phyloP scores from a whole-genome alignment of 768 basidiomycete genomes.

The Lentinula detonsa region DNA sequence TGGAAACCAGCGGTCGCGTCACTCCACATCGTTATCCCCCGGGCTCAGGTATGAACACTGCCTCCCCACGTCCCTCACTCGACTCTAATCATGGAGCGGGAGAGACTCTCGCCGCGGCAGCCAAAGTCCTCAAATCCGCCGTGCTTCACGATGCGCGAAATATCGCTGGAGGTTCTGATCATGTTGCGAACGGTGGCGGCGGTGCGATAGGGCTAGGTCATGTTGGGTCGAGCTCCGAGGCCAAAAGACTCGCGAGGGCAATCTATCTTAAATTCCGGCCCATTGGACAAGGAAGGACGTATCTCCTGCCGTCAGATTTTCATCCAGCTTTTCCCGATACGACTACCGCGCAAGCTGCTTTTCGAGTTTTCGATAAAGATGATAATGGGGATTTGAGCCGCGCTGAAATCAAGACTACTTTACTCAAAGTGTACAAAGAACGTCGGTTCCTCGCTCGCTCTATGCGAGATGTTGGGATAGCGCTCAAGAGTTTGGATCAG shows the following conservation, averaged over 20 bases:
- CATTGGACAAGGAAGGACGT: constrained; percentile 35
- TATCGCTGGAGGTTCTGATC: constrained; percentile 44
- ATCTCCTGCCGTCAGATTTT: constrained; percentile 66
- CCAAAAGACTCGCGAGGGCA: constrained; percentile 67
- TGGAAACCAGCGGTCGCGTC: not conserved
- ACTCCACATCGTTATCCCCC: constrained; percentile 9
- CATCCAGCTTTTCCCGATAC: constrained; percentile 58
- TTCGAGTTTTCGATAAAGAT: constrained; percentile 72
- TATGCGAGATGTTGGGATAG: constrained; percentile 69
- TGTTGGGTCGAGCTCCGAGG: constrained; percentile 32
- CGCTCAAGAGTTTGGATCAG: constrained; percentile 57
- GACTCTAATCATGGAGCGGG: constrained; percentile 17
- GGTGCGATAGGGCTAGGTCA: constrained; percentile 1
- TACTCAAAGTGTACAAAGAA: constrained; percentile 73
- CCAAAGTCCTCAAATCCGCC: constrained; percentile 60
- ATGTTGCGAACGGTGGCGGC: constrained; percentile 32
- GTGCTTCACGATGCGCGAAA: constrained; percentile 75
- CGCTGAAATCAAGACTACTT: constrained; percentile 64
- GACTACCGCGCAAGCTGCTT: constrained; percentile 56
- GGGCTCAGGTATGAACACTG: constrained; percentile 11
- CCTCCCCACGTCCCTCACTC: not conserved
- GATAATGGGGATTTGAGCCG: constrained; percentile 72
- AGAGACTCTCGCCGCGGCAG: constrained; percentile 47
- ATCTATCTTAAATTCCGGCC: constrained; percentile 61
- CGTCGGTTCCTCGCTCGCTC: constrained; percentile 69